Conservation (phyloP, 371 early-diverging fungal species). For the Blakeslea trispora region DNA sequence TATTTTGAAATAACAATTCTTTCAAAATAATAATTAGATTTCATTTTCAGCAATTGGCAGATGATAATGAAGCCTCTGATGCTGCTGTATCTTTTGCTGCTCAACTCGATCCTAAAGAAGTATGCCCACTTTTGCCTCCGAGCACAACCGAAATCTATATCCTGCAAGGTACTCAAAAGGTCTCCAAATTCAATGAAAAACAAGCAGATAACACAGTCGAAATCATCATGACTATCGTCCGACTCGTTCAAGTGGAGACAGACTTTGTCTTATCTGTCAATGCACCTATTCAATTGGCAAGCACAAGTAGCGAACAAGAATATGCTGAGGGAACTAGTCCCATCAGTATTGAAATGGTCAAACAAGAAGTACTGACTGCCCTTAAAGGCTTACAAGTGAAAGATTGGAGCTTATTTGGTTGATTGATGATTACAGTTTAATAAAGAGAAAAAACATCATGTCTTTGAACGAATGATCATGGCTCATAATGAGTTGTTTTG, state of each 20-base stretch:
- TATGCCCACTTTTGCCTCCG: conserved; percentile 56
- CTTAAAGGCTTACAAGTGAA: conserved; percentile 47
- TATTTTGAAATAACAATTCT: no score
- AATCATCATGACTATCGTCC: conserved; percentile 68
- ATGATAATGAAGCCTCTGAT: conserved; percentile 71
- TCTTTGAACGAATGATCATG: no score
- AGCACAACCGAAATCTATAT: conserved; percentile 27
- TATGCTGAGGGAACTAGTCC: conserved; percentile 33
- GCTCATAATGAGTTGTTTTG: no score
- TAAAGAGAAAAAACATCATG: no score
- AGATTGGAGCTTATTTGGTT: conserved; percentile 66
- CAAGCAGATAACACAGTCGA: conserved; percentile 63
- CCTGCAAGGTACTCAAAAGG: conserved; percentile 61
- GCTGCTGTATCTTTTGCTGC: conserved; percentile 34
- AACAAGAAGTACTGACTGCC: conserved; percentile 47
- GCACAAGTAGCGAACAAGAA: conserved; percentile 41
- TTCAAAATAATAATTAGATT: conserved; percentile 57
- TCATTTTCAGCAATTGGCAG: conserved; percentile 80
- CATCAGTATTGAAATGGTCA: conserved; percentile 40
- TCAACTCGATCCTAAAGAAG: conserved; percentile 15
- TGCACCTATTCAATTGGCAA: conserved; percentile 55
- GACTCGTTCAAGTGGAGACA: conserved; percentile 63
- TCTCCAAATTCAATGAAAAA: conserved; percentile 72
- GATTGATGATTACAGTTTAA: no score
- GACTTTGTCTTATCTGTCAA: conserved; percentile 79